These are phyloP conservation scores for Capsaspora owczarzaki DNA, from an alignment of 78 protist species.

Conservation along the genomic window DNA sequence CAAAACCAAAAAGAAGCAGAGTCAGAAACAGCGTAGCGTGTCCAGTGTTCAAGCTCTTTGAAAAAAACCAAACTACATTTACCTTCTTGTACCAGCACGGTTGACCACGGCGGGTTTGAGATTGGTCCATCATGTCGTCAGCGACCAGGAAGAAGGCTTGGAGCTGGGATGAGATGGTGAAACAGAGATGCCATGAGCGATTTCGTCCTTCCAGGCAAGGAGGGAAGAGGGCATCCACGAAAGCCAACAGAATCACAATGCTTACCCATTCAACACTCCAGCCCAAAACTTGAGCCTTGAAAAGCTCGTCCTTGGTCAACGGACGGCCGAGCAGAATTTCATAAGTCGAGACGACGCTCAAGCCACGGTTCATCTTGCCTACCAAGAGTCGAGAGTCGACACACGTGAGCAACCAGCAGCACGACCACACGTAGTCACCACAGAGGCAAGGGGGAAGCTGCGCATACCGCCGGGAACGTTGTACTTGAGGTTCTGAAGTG, in stretches of 20 bases:
- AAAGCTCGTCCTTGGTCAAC: conserved; percentile 24
- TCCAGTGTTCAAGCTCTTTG: neutral
- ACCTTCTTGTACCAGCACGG: conserved; percentile 19
- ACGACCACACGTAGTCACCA: neutral
- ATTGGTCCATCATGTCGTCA: conserved; percentile 96
- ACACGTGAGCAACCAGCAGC: neutral
- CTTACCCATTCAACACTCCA: conserved; percentile 82
- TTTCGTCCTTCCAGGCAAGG: neutral
- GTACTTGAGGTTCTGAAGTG: conserved; percentile 7
- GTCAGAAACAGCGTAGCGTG: neutral
- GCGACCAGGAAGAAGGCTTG: conserved; percentile 93
- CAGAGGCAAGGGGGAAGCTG: neutral
- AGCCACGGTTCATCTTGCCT: conserved; percentile 85
- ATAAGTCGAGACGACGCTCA: conserved; percentile 54
- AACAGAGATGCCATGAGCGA: neutral
- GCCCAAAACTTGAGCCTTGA: conserved; percentile 66
- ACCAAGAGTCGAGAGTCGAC: neutral
- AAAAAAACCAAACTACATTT: neutral
- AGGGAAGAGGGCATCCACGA: neutral
- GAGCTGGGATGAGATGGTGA: conserved; percentile 12
- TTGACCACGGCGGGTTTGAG: conserved; percentile 84
- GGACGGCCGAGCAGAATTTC: conserved; percentile 32
- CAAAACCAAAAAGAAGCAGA: neutral
- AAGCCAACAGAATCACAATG: neutral
- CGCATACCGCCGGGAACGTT: conserved; percentile 28